Evolutionary conservation across 148 eudicot species (phyloP), one percentile per base, ranked within the genome.

Genomic region (Drosera capensis): DNA sequence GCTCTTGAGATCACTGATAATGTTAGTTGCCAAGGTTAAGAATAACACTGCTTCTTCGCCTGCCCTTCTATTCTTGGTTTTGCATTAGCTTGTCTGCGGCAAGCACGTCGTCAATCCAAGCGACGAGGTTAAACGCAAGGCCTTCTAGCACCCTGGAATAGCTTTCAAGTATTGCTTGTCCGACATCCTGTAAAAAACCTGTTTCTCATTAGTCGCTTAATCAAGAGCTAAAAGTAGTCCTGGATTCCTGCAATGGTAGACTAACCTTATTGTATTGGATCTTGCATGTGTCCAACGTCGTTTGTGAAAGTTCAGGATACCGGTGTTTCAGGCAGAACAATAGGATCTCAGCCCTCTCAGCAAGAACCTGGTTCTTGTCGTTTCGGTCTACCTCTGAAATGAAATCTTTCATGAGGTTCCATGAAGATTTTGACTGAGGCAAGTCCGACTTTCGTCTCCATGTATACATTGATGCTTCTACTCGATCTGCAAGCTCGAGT

Each of bases 91-190:
- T 34, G 13, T 34, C 38, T 2, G 38, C 38, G n/a, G 38, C 6
- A 4, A 90, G 65, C 6, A 90, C 68, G 70, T 90, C 97, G 20
- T 90, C 97, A 25, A 90, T 84, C 12, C 93, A 78, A 7, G 95
- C 81, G 15, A 71, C 80, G 9, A 90, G 73, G 45, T 71, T 90
- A 46, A 56, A 80, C 2, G 97, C 87, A 40, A 90, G 60, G 55
- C 97, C 80, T 57, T 84, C 97, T 28, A 90, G 28, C n/a, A 90
- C 93, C 66, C 97, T 75, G 5, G 97, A 90, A 71, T 90, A 90
- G 87, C 97, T 73, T 65, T 90, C 97, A 25, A 90, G 54, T 6
- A 84, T 73, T 6, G 93, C 85, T 64, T 84, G 85, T 40, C 97
- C 97, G 11, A 90, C 70, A 64, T 90, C 97, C 97, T 90, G 74